Evolutionary conservation across 148 eudicot genomes (phyloP).

Genomic region (Hydrangea macrophylla): DNA sequence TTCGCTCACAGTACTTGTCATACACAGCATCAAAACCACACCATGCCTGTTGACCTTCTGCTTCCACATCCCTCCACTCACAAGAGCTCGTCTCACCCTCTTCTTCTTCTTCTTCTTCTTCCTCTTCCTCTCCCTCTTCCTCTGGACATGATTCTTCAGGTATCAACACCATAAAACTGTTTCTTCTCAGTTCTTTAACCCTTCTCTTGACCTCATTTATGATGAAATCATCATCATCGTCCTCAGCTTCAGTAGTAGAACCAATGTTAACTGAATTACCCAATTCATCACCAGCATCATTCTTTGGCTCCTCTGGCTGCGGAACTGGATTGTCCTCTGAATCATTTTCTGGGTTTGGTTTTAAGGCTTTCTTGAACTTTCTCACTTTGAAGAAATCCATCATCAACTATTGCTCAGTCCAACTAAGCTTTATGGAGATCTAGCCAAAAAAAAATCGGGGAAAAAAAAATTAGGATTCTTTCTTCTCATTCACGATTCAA

Average conservation of each 20-base stretch:
- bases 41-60: constrained; percentile 66
- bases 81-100: constrained; percentile 73
- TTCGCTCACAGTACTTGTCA: constrained; percentile 76
- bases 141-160: constrained; percentile 68
- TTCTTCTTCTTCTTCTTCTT: constrained; percentile 64
- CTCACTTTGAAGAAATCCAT: constrained; percentile 81
- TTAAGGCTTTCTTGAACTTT: constrained; percentile 58
- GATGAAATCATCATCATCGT: constrained; percentile 92
- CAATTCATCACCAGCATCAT: constrained; percentile 32
- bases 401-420: constrained; percentile 1
- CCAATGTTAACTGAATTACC: constrained; percentile 50
- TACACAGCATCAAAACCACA: constrained; percentile 80
- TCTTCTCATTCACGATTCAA: neutral
- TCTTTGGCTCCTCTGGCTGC: constrained; percentile 45
- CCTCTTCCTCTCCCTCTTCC: constrained; percentile 45
- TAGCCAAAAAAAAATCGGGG: neutral
- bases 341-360: constrained; percentile 37
- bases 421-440: neutral
- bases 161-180: constrained; percentile 92
- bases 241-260: constrained; percentile 51
- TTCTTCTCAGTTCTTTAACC: constrained; percentile 82
- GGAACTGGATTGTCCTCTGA: constrained; percentile 47
- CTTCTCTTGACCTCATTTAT: constrained; percentile 89
- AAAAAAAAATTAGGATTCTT: neutral
- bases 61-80: constrained; percentile 73